Percentiles rank a stretch among this genome's conserved stretches.
phyloP scores from a whole-genome alignment of 768 basidiomycete species.

The Suillus ampliporus region DNA sequence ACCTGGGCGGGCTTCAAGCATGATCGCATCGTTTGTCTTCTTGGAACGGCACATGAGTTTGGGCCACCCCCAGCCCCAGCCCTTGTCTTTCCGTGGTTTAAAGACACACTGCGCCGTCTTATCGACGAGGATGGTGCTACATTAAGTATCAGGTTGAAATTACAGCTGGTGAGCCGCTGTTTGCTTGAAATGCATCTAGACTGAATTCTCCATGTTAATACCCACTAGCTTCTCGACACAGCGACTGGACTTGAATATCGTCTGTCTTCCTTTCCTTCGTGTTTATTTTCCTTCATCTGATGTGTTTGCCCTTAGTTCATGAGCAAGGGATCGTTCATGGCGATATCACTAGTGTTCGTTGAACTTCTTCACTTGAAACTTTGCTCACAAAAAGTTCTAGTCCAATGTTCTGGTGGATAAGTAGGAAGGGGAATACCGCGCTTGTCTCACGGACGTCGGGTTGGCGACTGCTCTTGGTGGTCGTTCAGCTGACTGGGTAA shows the following conservation, averaged over 20 bases:
- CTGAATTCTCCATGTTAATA: not conserved
- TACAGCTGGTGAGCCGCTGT: slow-evolving; percentile 20
- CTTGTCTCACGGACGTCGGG: slow-evolving; percentile 48
- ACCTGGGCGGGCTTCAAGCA: slow-evolving; percentile 24
- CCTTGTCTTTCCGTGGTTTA: slow-evolving; percentile 23
- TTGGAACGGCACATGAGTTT: slow-evolving; percentile 20
- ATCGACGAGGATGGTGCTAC: slow-evolving; percentile 9
- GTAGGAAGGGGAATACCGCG: slow-evolving; percentile 34
- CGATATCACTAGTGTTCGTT: slow-evolving; percentile 8
- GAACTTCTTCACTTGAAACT: not conserved
- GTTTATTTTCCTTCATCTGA: not conserved
- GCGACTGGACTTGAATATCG: slow-evolving; percentile 4
- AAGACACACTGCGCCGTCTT: slow-evolving; percentile 8
- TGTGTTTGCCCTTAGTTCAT: slow-evolving; percentile 2
- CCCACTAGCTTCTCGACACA: not conserved
- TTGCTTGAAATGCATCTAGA: not conserved
- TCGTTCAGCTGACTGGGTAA: slow-evolving; percentile 10
- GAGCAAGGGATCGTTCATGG: not conserved
- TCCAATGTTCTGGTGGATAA: slow-evolving; percentile 47
- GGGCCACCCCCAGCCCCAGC: slow-evolving; percentile 15
- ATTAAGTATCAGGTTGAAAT: slow-evolving; percentile 14
- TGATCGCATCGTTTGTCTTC: slow-evolving; percentile 24
- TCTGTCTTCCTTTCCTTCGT: not conserved
- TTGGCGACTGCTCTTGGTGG: slow-evolving; percentile 44
- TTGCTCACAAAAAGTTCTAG: slow-evolving; percentile 23